A percentile compares a stretch with the other conserved stretches of the same genome.
Evolutionary conservation across 257 asterid species (phyloP).

Genomic region (Hygrophila difformis): DNA sequence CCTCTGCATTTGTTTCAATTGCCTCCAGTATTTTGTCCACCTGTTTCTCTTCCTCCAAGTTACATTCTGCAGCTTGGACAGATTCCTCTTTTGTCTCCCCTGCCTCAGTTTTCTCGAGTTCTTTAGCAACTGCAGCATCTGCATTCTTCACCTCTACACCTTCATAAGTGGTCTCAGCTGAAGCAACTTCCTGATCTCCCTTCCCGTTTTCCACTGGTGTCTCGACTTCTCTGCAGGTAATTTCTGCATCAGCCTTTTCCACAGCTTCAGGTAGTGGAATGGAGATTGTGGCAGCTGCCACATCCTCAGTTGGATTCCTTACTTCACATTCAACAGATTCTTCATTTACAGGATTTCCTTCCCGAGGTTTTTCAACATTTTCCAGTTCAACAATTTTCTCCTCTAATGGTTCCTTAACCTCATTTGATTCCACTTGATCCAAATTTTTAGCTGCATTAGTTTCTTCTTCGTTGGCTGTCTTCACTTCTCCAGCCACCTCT

Average conservation of each 20-base stretch:
- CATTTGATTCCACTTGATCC: too few species aligned
- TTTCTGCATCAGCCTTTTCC: conserved; percentile 23
- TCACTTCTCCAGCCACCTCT: too few species aligned
- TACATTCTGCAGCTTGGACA: conserved; percentile 18
- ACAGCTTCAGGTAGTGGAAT: conserved; percentile 16
- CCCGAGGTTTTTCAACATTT: conserved; percentile 17
- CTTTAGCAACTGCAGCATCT: conserved; percentile 14
- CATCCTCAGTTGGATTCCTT: conserved; percentile 16
- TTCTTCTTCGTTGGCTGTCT: too few species aligned
- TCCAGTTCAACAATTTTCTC: conserved; percentile 5
- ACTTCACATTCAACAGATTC: too few species aligned
- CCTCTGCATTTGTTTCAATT: too few species aligned
- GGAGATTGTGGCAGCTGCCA: conserved; percentile 14
- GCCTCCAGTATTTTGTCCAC: too few species aligned
- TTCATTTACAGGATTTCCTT: conserved; percentile 21
- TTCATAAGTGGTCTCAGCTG: too few species aligned
- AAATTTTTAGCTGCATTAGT: too few species aligned
- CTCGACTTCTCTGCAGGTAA: conserved; percentile 29
- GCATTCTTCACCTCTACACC: not conserved
- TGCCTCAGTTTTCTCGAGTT: conserved; percentile 21
- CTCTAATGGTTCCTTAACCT: too few species aligned
- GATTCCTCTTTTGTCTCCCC: conserved; percentile 13
- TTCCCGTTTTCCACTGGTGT: conserved; percentile 21
- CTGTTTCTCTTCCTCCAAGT: conserved; percentile 23
- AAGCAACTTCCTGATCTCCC: not conserved